phyloP scores from a whole-genome alignment of 140 eudicot genomes.

The Senecio squalidus region DNA sequence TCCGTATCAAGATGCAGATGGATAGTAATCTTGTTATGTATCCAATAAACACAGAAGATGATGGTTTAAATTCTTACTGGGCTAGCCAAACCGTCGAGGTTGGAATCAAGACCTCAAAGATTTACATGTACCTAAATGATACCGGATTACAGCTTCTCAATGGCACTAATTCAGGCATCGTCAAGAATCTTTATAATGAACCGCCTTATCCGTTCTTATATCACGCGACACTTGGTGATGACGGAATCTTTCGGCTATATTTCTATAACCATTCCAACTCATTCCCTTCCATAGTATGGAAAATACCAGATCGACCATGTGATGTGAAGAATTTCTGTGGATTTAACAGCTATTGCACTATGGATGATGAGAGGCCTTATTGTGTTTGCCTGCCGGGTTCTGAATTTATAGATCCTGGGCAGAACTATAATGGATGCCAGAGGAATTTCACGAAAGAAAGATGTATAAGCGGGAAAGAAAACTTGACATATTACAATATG shows the following conservation, averaged over 20 bases:
- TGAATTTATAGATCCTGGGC: conserved; percentile 9
- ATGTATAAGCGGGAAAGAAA: conserved; percentile 25
- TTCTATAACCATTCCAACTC: background rate
- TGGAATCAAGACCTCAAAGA: background rate
- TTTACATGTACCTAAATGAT: conserved; percentile 19
- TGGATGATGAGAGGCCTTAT: conserved; percentile 8
- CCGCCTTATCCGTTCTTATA: background rate
- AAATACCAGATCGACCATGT: conserved; percentile 1
- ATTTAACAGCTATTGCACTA: conserved; percentile 24
- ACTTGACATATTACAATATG: conserved; percentile 18
- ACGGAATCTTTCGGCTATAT: conserved; percentile 36
- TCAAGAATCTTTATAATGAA: background rate
- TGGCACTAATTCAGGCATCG: background rate
- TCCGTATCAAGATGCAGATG: conserved; percentile 28
- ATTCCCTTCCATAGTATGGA: conserved; percentile 12
- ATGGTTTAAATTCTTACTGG: background rate
- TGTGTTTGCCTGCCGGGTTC: conserved; percentile 46
- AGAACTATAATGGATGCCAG: conserved; percentile 18
- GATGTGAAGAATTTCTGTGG: conserved; percentile 33
- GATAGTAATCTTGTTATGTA: conserved; percentile 38
- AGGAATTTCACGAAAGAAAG: conserved; percentile 23
- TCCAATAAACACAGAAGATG: conserved; percentile 5
- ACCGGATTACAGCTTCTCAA: conserved; percentile 11
- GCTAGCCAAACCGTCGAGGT: accelerated
- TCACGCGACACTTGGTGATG: conserved; percentile 21